A percentile compares a stretch with the other conserved stretches of the same genome.
Conservation (phyloP, 116 monocot species). For the Iris pallida region DNA sequence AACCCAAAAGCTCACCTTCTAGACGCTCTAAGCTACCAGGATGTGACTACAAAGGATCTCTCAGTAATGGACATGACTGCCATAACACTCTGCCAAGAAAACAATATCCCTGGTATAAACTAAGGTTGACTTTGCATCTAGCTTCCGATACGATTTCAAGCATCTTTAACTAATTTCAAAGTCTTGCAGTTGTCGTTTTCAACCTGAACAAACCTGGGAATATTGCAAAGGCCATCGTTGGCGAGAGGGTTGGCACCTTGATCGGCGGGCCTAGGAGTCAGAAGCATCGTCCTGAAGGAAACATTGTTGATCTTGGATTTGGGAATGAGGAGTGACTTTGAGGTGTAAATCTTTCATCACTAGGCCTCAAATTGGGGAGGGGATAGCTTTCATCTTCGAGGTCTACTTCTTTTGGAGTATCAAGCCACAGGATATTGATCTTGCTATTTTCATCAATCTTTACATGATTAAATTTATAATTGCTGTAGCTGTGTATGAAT, state of each 20-base stretch:
- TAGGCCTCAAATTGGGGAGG: too few relatives aligned
- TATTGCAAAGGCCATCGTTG: slow-evolving; percentile 66
- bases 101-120: slow-evolving; percentile 64
- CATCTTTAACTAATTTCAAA: neutral
- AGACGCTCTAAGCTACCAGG: slow-evolving; percentile 51
- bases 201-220: slow-evolving; percentile 67
- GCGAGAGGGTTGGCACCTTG: slow-evolving; percentile 74
- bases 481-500: too few relatives aligned
- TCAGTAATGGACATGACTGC: slow-evolving; percentile 92
- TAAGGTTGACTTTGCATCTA: neutral
- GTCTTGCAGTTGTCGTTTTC: slow-evolving; percentile 71
- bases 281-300: neutral
- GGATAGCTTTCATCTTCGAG: too few relatives aligned
- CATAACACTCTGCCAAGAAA: slow-evolving; percentile 78
- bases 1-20: slow-evolving; percentile 64
- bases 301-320: neutral
- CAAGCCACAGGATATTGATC: too few relatives aligned
- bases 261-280: slow-evolving; percentile 19
- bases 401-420: too few relatives aligned
- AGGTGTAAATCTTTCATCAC: too few relatives aligned
- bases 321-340: too few relatives aligned
- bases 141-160: neutral
- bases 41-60: slow-evolving; percentile 61
- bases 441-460: too few relatives aligned
- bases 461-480: too few relatives aligned